Conservation (phyloP, 2,329 filamentous ascomycete species). For the Diaporthe nobilis region DNA sequence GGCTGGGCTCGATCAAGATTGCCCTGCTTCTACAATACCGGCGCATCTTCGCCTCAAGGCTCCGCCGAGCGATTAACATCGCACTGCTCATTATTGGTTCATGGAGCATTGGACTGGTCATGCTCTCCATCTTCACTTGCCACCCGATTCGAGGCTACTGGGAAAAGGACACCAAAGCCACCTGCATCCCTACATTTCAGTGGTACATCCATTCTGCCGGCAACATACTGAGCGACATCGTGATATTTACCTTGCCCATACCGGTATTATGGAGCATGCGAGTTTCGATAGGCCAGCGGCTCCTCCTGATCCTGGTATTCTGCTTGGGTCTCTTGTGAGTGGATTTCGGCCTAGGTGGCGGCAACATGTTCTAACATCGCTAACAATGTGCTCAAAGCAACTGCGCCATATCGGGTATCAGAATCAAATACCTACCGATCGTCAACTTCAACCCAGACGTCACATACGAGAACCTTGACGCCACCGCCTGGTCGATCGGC, state of each 20-base stretch:
- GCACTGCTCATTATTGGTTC: conserved; percentile 1
- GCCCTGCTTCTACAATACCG: conserved; percentile 30
- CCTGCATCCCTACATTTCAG: conserved; percentile 8
- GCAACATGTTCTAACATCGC: not conserved
- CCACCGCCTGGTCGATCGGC: not conserved
- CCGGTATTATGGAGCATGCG: conserved; percentile 14
- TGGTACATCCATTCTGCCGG: conserved; percentile 33
- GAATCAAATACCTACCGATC: conserved; percentile 25
- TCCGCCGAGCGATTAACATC: conserved; percentile 4
- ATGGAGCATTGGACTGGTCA: conserved; percentile 22
- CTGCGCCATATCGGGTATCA: conserved; percentile 18
- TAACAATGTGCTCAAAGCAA: not conserved
- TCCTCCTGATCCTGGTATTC: conserved; percentile 17
- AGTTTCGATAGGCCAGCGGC: conserved; percentile 5
- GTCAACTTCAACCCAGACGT: not conserved
- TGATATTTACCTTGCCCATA: conserved; percentile 19
- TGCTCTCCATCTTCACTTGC: conserved; percentile 32
- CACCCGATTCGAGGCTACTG: conserved; percentile 7
- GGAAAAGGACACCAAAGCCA: not conserved
- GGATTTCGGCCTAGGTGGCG: not conserved
- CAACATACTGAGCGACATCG: conserved; percentile 24
- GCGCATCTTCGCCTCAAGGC: conserved; percentile 19
- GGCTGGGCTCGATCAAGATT: conserved; percentile 20
- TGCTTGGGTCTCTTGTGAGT: conserved; percentile 32
- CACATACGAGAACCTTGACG: conserved; percentile 30